Conservation (phyloP, 2,329 filamentous ascomycete genomes). For the Sclerotinia subarctica region DNA sequence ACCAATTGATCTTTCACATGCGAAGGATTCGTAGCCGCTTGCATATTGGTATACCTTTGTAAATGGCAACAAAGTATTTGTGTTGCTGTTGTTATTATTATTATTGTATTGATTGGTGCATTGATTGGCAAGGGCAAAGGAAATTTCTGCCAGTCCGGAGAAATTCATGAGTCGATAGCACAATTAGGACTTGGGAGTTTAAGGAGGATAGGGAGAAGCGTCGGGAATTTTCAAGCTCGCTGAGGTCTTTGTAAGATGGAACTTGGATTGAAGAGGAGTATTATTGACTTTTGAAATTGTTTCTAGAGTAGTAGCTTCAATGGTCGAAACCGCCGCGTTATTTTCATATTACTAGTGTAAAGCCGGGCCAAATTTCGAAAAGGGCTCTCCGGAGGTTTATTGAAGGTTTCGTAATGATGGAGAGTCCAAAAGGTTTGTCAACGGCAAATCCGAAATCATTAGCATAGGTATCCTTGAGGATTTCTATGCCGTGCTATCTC, state of each 20-base stretch:
- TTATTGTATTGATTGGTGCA: background rate
- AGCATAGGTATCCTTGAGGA: background rate
- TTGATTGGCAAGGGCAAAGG: background rate
- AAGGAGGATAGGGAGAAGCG: background rate
- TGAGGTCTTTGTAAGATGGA: background rate
- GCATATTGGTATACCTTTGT: background rate
- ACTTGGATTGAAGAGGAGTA: background rate
- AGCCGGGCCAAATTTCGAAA: constrained; percentile 5
- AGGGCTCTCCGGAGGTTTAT: constrained; percentile 1
- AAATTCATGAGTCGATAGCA: background rate
- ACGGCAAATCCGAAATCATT: background rate
- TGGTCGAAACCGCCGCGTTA: constrained; percentile 6
- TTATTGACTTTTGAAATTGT: background rate
- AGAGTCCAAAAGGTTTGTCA: background rate
- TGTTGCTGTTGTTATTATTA: background rate
- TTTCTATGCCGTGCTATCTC: background rate
- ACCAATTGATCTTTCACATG: background rate
- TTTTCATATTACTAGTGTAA: background rate
- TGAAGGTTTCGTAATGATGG: background rate
- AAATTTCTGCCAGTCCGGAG: background rate
- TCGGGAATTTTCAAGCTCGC: background rate
- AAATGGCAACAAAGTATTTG: background rate
- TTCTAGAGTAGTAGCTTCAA: background rate
- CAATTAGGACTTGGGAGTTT: background rate
- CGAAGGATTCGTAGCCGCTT: background rate